Evolutionary conservation across 495 filamentous ascomycete genomes (phyloP), one percentile per base, ranked within the genome.

Genomic region (Aspergillus sclerotiicarbonarius): DNA sequence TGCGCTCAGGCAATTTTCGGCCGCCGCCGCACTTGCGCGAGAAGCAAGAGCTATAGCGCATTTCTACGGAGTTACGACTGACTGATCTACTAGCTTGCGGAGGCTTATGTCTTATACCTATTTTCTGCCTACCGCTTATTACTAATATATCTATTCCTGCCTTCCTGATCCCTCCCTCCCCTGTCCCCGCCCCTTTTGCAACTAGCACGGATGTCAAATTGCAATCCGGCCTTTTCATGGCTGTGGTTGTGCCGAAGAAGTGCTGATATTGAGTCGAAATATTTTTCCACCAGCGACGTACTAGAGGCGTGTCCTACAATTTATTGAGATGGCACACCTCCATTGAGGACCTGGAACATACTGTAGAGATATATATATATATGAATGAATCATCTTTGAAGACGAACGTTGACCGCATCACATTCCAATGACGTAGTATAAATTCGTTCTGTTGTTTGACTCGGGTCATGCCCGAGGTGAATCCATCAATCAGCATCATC

Each of bases 191-290:
- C 53, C 1, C 33, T 41, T 48, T 15, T 46, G 20, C 15, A 31
- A 51, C 61, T 71, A 92, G 92, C 91, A 96, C 90, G 87, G 90
- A 95, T 96, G 92, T 96, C 92, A 96, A 96, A 95, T 96, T 96
- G 85, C 92, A 91, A 90, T 88, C 80, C 84, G 81, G 87, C 79
- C 80, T 65, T 76, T 80, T 77, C 72, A 89, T 96, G 89, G 83
- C 89, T 91, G 84, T 76, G 79, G 86, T 90, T 92, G 92, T 90
- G 92, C 92, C 92, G 89, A 92, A 87, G 84, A 86, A 80, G 84
- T 87, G 84, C 84, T 86, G 70, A 87, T 71, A 87, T 81, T 46
- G 63, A 77, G 44, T 33, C 61, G 63, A 67, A 67, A 53, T 51
- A 66, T 51, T 67, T 70, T 57, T 56, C 50, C 53, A 59, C 70